Evolutionary conservation across 2,329 filamentous ascomycete genomes (phyloP), one percentile per base, ranked within the genome.

Genomic region (Aspergillus sp.): DNA sequence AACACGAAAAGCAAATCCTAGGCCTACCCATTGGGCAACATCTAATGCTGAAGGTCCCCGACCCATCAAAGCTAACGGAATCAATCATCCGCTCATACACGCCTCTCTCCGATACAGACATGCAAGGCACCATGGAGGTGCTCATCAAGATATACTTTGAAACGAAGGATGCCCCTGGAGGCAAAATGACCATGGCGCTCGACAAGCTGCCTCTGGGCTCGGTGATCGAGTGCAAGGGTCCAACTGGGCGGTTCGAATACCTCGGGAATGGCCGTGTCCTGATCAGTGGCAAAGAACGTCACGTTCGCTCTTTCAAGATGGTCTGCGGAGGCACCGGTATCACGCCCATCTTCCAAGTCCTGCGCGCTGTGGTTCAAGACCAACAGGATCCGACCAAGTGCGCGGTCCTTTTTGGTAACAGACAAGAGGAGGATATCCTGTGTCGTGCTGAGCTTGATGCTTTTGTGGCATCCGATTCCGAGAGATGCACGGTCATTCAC

Each of bases 241-340:
- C 92, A 0, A 86, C 91, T 4, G 92, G 92, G 6, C 89, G 90
- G 62, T 93, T 96, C 58, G 83, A 88, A 63, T 96, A 96, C 63
- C 75, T 86, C 0, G 88, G 88, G 0, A 72, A 76, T 0, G 91
- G 91, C 0, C 57, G 71, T 2, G 90, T 88, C 62, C 65, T 74
- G 0, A 73, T 96, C 40, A 82, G 82, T 29, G 81, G 81, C 0
- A 78, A 76, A 17, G 68, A 77, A 52, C 76, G 86, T 9, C 71
- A 62, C 0, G 81, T 95, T 1, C 81, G 80, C 48, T 81, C 80
- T 11, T 90, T 96, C 69, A 78, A 88, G 66, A 96, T 96, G 91
- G 85, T 96, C 29, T 94, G 89, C 62, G 92, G 82, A 13, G 92
- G 92, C 5, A 89, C 84, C n/a, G 92, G 92, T 1, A 88, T 97